These are phyloP conservation scores for Termitomyces bulborhizus DNA, from an alignment of 768 basidiomycete species.

Conservation along the genomic window DNA sequence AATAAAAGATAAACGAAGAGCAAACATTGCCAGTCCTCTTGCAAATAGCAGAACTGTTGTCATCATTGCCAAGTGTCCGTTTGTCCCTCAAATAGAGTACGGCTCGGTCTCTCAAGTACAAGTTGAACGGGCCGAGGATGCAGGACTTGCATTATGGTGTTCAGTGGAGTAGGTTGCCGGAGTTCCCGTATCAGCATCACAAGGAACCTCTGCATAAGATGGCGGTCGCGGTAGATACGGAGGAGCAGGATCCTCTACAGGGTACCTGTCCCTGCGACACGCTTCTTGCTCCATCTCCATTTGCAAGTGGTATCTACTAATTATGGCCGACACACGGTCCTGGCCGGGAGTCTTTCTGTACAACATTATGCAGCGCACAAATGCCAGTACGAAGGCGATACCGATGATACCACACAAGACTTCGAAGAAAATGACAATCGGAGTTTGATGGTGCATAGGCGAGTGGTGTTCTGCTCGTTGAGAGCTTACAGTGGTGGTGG, in stretches of 20 bases:
- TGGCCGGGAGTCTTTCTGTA: conserved; percentile 38
- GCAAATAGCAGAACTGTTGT: background rate
- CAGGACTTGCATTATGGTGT: conserved; percentile 8
- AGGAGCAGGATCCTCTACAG: conserved; percentile 39
- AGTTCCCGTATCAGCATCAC: background rate
- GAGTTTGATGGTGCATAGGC: conserved; percentile 18
- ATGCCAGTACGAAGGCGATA: conserved; percentile 26
- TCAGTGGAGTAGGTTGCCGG: conserved; percentile 10
- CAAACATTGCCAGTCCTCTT: background rate
- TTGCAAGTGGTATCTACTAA: conserved; percentile 41
- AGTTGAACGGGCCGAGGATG: conserved; percentile 3
- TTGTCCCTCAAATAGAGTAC: conserved; percentile 1
- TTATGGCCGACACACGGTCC: conserved; percentile 36
- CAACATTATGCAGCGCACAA: conserved; percentile 35
- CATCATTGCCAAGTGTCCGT: background rate
- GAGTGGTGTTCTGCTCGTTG: conserved; percentile 7
- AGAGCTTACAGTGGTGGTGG: conserved; percentile 5
- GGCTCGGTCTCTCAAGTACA: conserved; percentile 4
- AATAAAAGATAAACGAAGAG: background rate
- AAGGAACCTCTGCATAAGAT: conserved; percentile 26
- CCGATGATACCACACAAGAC: conserved; percentile 36
- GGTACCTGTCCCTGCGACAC: conserved; percentile 21
- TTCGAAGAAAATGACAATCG: conserved; percentile 38
- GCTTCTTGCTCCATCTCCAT: conserved; percentile 45
- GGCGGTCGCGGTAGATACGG: conserved; percentile 48